Evolutionary conservation across 179 eudicot species (phyloP).

Genomic region (Beta macrorhiza): DNA sequence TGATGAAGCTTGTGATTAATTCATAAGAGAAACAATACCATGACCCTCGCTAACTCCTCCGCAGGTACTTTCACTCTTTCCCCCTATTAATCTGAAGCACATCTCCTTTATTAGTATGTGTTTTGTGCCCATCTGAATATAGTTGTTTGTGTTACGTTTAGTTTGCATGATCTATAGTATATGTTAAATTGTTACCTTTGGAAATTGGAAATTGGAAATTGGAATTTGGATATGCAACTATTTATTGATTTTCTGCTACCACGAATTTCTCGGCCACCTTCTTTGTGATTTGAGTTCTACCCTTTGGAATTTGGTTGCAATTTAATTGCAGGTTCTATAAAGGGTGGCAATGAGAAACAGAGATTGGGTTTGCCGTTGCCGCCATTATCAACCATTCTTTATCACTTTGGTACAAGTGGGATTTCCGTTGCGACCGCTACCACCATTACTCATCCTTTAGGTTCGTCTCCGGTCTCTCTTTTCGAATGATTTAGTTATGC

Average conservation of each 20-base stretch:
- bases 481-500: background rate
- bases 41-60: background rate
- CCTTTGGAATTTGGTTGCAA: background rate
- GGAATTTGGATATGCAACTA: background rate
- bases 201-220: background rate
- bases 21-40: background rate
- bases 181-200: background rate
- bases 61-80: background rate
- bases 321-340: slow-evolving; percentile 29
- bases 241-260: background rate
- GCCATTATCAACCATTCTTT: slow-evolving; percentile 51
- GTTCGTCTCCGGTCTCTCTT: slow-evolving; percentile 29
- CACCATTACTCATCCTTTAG: slow-evolving; percentile 83
- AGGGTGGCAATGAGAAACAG: slow-evolving; percentile 24
- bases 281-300: background rate
- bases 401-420: slow-evolving; percentile 84
- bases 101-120: background rate
- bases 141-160: background rate
- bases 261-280: background rate
- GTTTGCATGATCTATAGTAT: background rate
- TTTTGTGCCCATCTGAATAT: background rate
- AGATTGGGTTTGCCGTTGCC: slow-evolving; percentile 53
- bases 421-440: slow-evolving; percentile 81
- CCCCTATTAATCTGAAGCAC: too few relatives aligned
- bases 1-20: too few relatives aligned